phyloP scores from a whole-genome alignment of 768 basidiomycete genomes.

The Phlebiopsis gigantea region DNA sequence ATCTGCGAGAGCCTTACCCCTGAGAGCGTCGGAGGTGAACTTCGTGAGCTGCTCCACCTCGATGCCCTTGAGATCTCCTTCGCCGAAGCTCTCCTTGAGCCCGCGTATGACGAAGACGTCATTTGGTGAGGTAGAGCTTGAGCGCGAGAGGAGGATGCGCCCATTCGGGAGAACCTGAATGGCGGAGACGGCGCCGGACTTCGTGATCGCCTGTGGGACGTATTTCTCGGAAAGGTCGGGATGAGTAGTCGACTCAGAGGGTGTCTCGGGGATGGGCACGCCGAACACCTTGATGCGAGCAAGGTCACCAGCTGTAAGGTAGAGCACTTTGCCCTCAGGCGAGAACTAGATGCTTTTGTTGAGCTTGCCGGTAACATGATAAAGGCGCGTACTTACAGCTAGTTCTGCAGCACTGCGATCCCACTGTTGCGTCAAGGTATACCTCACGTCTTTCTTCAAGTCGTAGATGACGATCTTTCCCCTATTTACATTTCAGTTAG shows the following conservation, averaged over 20 bases:
- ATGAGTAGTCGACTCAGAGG: constrained; percentile 45
- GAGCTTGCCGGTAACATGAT: neutral
- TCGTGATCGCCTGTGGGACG: constrained; percentile 56
- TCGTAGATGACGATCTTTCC: constrained; percentile 79
- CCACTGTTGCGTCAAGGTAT: constrained; percentile 78
- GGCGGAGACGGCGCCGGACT: constrained; percentile 50
- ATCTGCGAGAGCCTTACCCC: constrained; percentile 48
- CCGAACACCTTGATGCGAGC: constrained; percentile 73
- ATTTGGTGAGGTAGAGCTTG: constrained; percentile 74
- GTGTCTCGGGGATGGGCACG: constrained; percentile 62
- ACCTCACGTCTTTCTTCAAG: constrained; percentile 57
- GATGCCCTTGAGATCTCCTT: constrained; percentile 23
- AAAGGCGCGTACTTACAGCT: constrained; percentile 36
- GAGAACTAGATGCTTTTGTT: constrained; percentile 52
- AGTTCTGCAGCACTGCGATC: constrained; percentile 70
- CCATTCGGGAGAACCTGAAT: constrained; percentile 56
- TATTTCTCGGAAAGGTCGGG: constrained; percentile 40
- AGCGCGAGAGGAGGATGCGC: constrained; percentile 66
- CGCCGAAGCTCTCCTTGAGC: constrained; percentile 35
- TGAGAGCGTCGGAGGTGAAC: constrained; percentile 53
- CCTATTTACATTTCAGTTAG: constrained; percentile 30
- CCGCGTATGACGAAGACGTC: constrained; percentile 64
- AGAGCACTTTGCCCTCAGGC: constrained; percentile 59
- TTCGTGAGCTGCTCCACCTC: constrained; percentile 49
- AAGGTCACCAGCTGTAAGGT: constrained; percentile 71